phyloP scores from a whole-genome alignment of 2,329 filamentous ascomycete species.

The Annulohypoxylon truncatum region DNA sequence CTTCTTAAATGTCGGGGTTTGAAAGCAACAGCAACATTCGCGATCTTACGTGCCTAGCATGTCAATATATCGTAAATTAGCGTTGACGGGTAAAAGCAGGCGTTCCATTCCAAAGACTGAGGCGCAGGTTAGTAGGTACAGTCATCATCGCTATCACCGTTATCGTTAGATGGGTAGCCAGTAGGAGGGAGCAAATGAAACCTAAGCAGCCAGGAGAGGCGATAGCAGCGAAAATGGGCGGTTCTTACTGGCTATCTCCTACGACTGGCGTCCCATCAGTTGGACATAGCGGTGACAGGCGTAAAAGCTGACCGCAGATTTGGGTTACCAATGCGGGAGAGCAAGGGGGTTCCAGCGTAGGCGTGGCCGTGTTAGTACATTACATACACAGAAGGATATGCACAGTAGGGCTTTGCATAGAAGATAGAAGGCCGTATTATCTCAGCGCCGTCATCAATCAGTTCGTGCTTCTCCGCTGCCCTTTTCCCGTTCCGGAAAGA shows the following conservation, averaged over 20 bases:
- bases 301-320: slow-evolving; percentile 41
- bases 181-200: slow-evolving; percentile 28
- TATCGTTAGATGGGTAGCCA: slow-evolving; percentile 18
- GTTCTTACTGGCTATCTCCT: slow-evolving; percentile 22
- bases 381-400: too few species aligned
- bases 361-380: slow-evolving; percentile 26
- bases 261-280: slow-evolving; percentile 23
- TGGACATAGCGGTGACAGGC: slow-evolving; percentile 40
- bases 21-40: slow-evolving; percentile 29
- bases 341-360: slow-evolving; percentile 28
- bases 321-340: slow-evolving; percentile 36
- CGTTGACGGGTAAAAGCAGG: slow-evolving; percentile 12
- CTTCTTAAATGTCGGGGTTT: slow-evolving; percentile 28
- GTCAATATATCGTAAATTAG: slow-evolving; percentile 34
- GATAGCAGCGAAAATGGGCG: slow-evolving; percentile 1
- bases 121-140: slow-evolving; percentile 6
- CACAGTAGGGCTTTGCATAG: neutral
- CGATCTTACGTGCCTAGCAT: slow-evolving; percentile 31
- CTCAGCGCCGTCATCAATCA: slow-evolving; percentile 34
- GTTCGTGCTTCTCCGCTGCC: slow-evolving; percentile 26
- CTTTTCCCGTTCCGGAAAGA: slow-evolving; percentile 9
- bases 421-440: slow-evolving; percentile 24
- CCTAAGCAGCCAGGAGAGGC: slow-evolving; percentile 23
- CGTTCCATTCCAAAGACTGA: slow-evolving; percentile 6
- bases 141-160: slow-evolving; percentile 16